Conservation (phyloP, 2,329 filamentous ascomycete genomes). For the Pseudogymnoascus sp. region DNA sequence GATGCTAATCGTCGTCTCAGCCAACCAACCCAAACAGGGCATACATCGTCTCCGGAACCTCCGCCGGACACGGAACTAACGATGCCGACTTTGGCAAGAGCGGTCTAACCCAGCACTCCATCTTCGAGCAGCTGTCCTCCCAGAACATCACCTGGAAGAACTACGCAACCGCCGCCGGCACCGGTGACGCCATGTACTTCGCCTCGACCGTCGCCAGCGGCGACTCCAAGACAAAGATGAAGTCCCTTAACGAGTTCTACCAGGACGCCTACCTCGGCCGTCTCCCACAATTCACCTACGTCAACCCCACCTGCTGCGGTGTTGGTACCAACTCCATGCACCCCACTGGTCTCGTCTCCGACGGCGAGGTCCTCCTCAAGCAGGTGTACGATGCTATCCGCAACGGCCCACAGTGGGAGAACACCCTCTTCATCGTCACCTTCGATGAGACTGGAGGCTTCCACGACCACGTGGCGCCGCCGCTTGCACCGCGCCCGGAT, state of each 20-base stretch:
- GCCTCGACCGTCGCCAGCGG: conserved; percentile 27
- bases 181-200: conserved; percentile 27
- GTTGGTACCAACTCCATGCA: conserved; percentile 30
- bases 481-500: conserved; percentile 27
- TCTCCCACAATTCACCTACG: conserved; percentile 29
- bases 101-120: conserved; percentile 25
- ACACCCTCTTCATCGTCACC: conserved; percentile 28
- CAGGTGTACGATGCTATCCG: conserved; percentile 30
- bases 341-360: conserved; percentile 28
- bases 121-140: conserved; percentile 33
- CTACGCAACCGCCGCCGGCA: conserved; percentile 28
- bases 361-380: conserved; percentile 30
- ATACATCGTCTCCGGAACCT: conserved; percentile 26
- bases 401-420: conserved; percentile 29
- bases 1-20: conserved; percentile 18
- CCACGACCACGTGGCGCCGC: conserved; percentile 30
- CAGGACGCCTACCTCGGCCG: conserved; percentile 26
- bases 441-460: conserved; percentile 32
- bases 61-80: conserved; percentile 26
- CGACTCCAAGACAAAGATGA: conserved; percentile 24
- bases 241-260: conserved; percentile 29
- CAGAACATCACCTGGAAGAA: conserved; percentile 30
- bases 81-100: conserved; percentile 23
- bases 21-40: conserved; percentile 37
- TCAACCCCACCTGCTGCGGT: conserved; percentile 34